Base-by-base conservation (phyloP, 768 basidiomycete species). In the Floccularia luteovirens region DNA sequence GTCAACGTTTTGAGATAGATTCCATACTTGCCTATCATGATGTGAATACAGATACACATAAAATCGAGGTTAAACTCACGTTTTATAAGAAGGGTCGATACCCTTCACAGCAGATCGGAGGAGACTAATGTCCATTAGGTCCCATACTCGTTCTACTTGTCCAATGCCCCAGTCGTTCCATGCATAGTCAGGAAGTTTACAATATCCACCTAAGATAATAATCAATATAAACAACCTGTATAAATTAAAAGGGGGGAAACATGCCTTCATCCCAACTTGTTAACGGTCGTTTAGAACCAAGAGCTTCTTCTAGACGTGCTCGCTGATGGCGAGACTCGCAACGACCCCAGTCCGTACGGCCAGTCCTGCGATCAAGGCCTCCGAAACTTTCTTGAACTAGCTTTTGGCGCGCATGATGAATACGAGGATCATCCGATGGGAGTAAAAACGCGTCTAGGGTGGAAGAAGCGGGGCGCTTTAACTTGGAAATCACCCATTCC, bases 1-100 rank as follows among this genome's bases (percentile, higher is more conserved):
- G 59, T 97, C 93, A 17, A 96, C 93, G 50, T 97, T 97, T 61
- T 97, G 93, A 2, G 90, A 92, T 4, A 97, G 71, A 59, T 97
- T 97, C 92, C 92, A 96, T 1, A 97, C 87, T 60, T 81, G 73
- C 2, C 89, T 91, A 19, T 38, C 22, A 46, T 42, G 11, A 2
- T 19, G 42, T 39, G 32, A 35, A n/a, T 41, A 41, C 19, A 52
- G 45, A 22, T 6, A 19, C 17, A 11, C 17, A n/a, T 30, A 30
- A 38, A 17, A 43, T 16, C 53, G 8, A 8, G 23, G 16, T 16
- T 40, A 8, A 14, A 66, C 81, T 56, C 56, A 93, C 82, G 90
- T 91, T 55, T 94, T 92, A 59, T 82, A 93, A 0, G 76, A 82
- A 0, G 91, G 81, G 53, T 96, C 93, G 16, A 90, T 69, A 2